Evolutionary conservation across 305 asterid species (phyloP).

Genomic region (Rubia peregrina): DNA sequence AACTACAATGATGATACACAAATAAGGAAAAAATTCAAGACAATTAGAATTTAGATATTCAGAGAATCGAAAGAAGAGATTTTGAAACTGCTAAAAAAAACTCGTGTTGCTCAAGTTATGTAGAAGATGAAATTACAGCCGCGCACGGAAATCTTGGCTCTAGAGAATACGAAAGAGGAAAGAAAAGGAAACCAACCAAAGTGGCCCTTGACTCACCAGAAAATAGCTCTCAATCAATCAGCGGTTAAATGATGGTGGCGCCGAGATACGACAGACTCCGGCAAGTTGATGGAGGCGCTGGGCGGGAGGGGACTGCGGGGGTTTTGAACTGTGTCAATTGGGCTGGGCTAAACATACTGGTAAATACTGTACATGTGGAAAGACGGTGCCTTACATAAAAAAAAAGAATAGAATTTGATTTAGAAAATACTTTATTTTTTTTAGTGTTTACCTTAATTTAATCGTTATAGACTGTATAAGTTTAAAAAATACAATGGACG

Average conservation of each 20-base stretch:
- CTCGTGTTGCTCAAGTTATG: not conserved
- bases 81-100: not conserved
- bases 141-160: not conserved
- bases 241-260: not conserved
- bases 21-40: too few species aligned
- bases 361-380: too few species aligned
- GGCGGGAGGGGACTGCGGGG: not conserved
- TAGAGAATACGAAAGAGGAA: too few species aligned
- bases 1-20: too few species aligned
- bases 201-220: not conserved
- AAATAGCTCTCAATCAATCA: not conserved
- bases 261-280: not conserved
- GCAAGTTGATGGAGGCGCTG: not conserved
- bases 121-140: not conserved
- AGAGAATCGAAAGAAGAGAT: too few species aligned
- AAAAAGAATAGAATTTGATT: too few species aligned
- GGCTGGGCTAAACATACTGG: too few species aligned
- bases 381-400: too few species aligned
- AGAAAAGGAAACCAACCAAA: not conserved
- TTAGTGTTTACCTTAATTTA: too few species aligned
- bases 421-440: too few species aligned
- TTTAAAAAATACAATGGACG: too few species aligned
- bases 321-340: not conserved
- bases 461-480: too few species aligned
- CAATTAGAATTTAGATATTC: not conserved